Evolutionary conservation across 192 early-diverging fungal genomes (phyloP).

Genomic region (Coemansia sp.): DNA sequence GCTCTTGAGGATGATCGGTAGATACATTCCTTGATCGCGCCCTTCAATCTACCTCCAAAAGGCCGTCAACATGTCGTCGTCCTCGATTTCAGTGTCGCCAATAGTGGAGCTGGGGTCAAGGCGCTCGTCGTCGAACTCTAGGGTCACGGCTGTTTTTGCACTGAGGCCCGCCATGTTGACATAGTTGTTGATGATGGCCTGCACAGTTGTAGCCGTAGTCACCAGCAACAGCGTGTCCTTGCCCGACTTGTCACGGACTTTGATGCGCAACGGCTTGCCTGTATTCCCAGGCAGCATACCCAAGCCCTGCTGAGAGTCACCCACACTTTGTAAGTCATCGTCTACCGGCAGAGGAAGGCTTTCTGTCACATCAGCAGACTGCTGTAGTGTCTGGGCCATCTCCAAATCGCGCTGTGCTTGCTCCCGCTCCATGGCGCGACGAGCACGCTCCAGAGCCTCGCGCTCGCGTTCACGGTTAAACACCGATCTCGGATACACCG

Average conservation of each 20-base stretch:
- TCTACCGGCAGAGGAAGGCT: background rate
- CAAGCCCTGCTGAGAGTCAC: background rate
- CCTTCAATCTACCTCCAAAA: slow-evolving; percentile 22
- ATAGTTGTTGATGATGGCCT: slow-evolving; percentile 59
- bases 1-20: background rate
- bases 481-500: slow-evolving; percentile 41
- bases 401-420: slow-evolving; percentile 36
- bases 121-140: slow-evolving; percentile 64
- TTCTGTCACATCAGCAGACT: slow-evolving; percentile 3
- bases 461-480: slow-evolving; percentile 35
- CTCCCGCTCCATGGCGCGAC: slow-evolving; percentile 30
- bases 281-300: background rate
- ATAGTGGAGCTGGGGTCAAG: slow-evolving; percentile 53
- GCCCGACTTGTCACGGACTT: slow-evolving; percentile 36
- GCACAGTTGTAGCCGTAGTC: slow-evolving; percentile 39
- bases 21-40: background rate
- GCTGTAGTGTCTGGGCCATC: slow-evolving; percentile 21
- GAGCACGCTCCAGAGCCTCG: slow-evolving; percentile 28
- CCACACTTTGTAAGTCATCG: background rate
- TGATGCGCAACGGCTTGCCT: slow-evolving; percentile 39
- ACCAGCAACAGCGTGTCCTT: slow-evolving; percentile 46
- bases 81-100: slow-evolving; percentile 62
- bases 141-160: slow-evolving; percentile 14
- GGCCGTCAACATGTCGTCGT: slow-evolving; percentile 64
- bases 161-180: slow-evolving; percentile 37